These are phyloP conservation scores for Marsdenia floribunda DNA, from an alignment of 257 asterid species.

Conservation along the genomic window DNA sequence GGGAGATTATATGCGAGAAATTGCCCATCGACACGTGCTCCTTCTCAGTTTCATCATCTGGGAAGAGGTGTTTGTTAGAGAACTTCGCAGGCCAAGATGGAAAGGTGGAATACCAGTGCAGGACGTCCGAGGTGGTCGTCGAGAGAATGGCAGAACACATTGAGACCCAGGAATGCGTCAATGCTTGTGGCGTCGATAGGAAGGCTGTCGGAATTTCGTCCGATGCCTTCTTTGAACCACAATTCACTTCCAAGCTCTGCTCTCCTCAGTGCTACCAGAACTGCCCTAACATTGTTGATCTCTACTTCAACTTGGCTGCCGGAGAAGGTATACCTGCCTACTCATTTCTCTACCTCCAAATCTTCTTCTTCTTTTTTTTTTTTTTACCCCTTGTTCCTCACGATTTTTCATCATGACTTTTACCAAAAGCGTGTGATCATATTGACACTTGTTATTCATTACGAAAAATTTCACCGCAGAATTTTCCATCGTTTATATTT, in stretches of 20 bases:
- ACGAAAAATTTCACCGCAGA: not conserved
- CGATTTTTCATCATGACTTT: not conserved
- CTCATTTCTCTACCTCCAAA: too few relatives aligned
- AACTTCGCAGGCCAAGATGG: conserved; percentile 35
- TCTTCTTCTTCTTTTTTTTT: too few relatives aligned
- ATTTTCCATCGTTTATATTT: not conserved
- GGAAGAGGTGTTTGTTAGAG: conserved; percentile 83
- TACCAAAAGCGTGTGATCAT: not conserved
- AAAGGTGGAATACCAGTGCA: conserved; percentile 46
- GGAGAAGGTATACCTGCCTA: conserved; percentile 39
- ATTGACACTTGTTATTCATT: not conserved
- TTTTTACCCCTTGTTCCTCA: too few relatives aligned
- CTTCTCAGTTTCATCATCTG: conserved; percentile 72
- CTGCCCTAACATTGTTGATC: conserved; percentile 79
- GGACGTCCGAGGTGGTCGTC: conserved; percentile 68
- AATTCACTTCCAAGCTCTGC: conserved; percentile 55
- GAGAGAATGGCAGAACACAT: conserved; percentile 56
- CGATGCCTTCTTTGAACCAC: conserved; percentile 53
- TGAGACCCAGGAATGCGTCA: conserved; percentile 65
- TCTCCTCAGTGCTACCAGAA: conserved; percentile 59
- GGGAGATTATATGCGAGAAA: conserved; percentile 66
- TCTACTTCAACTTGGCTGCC: conserved; percentile 79
- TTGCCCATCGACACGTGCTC: conserved; percentile 54
- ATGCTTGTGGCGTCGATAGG: conserved; percentile 65
- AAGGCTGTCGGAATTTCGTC: conserved; percentile 64